Evolutionary conservation across 495 filamentous ascomycete species (phyloP), one percentile per base, ranked within the genome.

Genomic region (Penicillium maclennaniae): DNA sequence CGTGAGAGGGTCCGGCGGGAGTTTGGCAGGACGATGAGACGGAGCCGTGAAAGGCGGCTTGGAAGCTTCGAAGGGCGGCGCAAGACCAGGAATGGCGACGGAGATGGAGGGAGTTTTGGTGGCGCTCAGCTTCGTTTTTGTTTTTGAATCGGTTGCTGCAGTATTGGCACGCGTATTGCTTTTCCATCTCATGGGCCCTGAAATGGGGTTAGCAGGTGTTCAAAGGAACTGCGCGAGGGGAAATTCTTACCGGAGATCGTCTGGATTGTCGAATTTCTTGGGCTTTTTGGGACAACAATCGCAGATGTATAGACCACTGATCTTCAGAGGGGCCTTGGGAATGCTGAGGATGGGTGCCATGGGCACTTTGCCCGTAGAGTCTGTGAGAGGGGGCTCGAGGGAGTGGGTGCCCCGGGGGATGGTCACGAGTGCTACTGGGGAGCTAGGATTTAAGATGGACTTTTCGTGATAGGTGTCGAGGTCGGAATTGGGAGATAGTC

Each of bases 281-380:
- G 93, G 93, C 69, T 97, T 98, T 71, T 98, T 97, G 1, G 92
- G 93, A 74, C 93, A 98, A 68, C 93, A 98, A 60, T 96, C 90
- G 69, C 93, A 98, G 62, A 96, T 93, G 62, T 80, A 90, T 4
- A 85, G 45, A 26, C 75, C 74, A 26, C 69, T 65, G 10, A 76
- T 59, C 51, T 76, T 76, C 1, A 69, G 50, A 12, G 54, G 36
- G 6, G 65, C 51, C 42, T 70, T 75, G 7, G 74, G 54, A 10
- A 63, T 45, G 49, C 45, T 67, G 7, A 70, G 23, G n/a, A 51
- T 59, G 3, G 63, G 56, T 21, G 66, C 69, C 26, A 74, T 62
- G 6, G 79, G 72, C 53, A 77, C 61, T 45, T 79, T 81, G 21
- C 77, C 72, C 4, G 64, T 55, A 12, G 61, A 44, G 40, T 63